Conservation (phyloP, 208 protist species). For the Acanthamoeba comandoni region DNA sequence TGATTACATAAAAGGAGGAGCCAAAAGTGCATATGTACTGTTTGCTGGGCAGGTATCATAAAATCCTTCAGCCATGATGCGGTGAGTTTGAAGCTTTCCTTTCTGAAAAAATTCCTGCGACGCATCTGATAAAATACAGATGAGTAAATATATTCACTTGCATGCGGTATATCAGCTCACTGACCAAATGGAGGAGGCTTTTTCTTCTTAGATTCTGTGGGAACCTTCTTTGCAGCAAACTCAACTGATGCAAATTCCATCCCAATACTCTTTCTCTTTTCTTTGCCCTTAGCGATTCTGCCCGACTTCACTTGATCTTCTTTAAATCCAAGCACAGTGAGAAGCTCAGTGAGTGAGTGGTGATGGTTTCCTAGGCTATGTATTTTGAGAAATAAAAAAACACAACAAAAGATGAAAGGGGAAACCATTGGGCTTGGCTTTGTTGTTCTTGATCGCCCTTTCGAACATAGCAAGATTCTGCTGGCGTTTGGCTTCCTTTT, state of each 20-base stretch:
- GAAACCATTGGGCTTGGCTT: background rate
- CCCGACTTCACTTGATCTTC: background rate
- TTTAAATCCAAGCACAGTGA: too few species aligned
- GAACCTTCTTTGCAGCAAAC: too few species aligned
- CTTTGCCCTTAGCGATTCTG: background rate
- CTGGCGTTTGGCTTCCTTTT: background rate
- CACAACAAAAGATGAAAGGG: background rate
- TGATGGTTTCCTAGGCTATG: too few species aligned
- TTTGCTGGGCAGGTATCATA: conserved; percentile 29
- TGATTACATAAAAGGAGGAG: background rate
- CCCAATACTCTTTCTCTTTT: conserved; percentile 9
- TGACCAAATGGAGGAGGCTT: too few species aligned
- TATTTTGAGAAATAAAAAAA: background rate
- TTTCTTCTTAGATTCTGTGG: too few species aligned
- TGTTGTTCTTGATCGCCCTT: background rate
- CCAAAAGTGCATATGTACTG: background rate
- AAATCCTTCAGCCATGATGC: background rate
- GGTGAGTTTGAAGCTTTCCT: background rate
- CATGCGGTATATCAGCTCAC: too few species aligned
- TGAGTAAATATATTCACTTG: too few species aligned
- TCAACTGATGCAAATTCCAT: conserved; percentile 48
- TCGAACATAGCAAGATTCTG: conserved; percentile 39
- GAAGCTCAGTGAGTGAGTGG: too few species aligned
- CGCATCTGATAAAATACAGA: background rate
- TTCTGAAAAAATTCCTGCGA: conserved; percentile 17